Percentiles rank a stretch among this genome's conserved stretches.
Evolutionary conservation across 306 rosid species (phyloP).

Genomic region (Casuarina equisetifolia): DNA sequence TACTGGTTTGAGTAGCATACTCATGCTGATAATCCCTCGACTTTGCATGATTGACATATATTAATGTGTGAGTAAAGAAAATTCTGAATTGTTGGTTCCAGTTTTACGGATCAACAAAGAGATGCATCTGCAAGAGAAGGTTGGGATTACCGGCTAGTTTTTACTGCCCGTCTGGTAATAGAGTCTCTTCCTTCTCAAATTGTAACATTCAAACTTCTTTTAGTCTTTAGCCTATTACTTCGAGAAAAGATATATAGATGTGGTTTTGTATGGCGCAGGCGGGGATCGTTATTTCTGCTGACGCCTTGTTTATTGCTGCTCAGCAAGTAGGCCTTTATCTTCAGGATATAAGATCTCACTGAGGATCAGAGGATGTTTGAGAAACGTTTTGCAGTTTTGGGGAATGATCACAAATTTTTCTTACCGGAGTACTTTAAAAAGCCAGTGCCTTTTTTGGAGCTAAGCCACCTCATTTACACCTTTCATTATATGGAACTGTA

Average conservation of each 20-base stretch:
- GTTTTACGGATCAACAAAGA: conserved; percentile 97
- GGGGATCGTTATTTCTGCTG: conserved; percentile 63
- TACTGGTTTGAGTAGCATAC: background rate
- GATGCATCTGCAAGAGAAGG: conserved; percentile 80
- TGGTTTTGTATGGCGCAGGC: conserved; percentile 46
- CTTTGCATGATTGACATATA: background rate
- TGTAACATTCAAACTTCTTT: background rate
- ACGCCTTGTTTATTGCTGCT: conserved; percentile 72
- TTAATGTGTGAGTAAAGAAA: background rate
- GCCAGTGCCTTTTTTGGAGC: background rate
- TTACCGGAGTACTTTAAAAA: conserved; percentile 10
- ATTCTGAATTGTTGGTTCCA: conserved; percentile 29
- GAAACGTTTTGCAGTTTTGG: conserved; percentile 17
- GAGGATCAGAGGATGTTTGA: conserved; percentile 23
- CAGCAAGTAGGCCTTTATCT: conserved; percentile 70
- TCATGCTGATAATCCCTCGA: background rate
- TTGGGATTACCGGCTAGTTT: conserved; percentile 81
- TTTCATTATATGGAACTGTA: background rate
- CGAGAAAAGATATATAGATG: conserved; percentile 15
- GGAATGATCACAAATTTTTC: conserved; percentile 35
- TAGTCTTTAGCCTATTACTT: conserved; percentile 4
- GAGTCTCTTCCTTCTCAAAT: background rate
- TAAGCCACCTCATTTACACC: background rate
- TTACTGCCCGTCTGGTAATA: conserved; percentile 86
- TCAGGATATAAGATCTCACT: conserved; percentile 70